Base-by-base conservation (phyloP, 768 basidiomycete species). In the Kwoniella botswanensis region DNA sequence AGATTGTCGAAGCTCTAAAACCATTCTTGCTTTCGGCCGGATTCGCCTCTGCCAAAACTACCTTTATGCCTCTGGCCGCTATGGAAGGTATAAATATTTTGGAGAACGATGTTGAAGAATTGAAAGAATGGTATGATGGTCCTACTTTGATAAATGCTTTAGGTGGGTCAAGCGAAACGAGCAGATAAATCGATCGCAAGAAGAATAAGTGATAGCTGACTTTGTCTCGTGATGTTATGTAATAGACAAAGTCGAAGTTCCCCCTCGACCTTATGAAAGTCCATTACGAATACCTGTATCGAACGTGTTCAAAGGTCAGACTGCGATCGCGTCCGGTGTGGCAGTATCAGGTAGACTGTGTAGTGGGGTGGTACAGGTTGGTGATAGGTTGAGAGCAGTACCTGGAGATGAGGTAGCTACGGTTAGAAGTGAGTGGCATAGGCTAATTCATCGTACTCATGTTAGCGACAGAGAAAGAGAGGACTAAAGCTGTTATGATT, bases 221-320 rank as follows among this genome's bases (percentile, higher is more conserved):
- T 29, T 5, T 41, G 35, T 17, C 22, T 46, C 21, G 12, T 54
- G 42, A 24, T 15, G 26, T 18, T 10, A 21, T 2, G 18, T 46
- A 43, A 71, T 70, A 94, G 94, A 97, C 84, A 84, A 87, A 69
- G 84, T 97, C 53, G 91, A 92, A 69, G 92, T 94, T 0, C 95
- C 95, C 0, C 78, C 85, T 9, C 87, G 95, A 57, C 91, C 94
- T 63, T 89, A 95, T 58, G 86, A 87, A 3, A 87, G 89, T 0
- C 90, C 95, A 0, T 83, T 96, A 24, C 89, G 97, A 46, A 86
- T 98, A 56, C 97, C 97, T 0, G 88, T 98, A 22, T 92, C 94
- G 13, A 98, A 99, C 81, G 93, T 98, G 3, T 98, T 96, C 87
- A 95, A 91, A 83, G 92, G 92, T 3, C 90, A 91, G 78, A 89